phyloP scores from a whole-genome alignment of 768 basidiomycete genomes.

The Psilocybe subaeruginosa region DNA sequence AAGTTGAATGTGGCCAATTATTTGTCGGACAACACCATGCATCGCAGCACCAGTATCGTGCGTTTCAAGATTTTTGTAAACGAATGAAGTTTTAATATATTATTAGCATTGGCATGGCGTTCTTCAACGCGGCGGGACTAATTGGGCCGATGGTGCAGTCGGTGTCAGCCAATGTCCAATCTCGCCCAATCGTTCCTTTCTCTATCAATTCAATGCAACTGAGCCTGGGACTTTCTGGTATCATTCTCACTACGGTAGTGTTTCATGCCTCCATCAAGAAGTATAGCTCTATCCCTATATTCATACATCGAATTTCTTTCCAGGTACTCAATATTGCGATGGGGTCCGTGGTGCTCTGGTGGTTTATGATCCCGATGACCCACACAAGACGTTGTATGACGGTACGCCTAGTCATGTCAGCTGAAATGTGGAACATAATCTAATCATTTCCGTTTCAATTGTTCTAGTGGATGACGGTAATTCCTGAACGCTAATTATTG shows the following conservation, averaged over 20 bases:
- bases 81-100: slow-evolving; percentile 35
- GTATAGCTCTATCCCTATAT: no score
- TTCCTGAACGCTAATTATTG: no score
- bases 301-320: no score
- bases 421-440: no score
- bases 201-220: slow-evolving; percentile 17
- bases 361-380: slow-evolving; percentile 27
- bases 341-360: slow-evolving; percentile 44
- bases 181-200: slow-evolving; percentile 34
- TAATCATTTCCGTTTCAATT: no score
- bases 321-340: slow-evolving; percentile 56
- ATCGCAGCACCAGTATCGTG: slow-evolving; percentile 34
- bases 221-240: slow-evolving; percentile 49
- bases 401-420: background rate
- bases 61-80: background rate
- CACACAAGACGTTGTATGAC: slow-evolving; percentile 20
- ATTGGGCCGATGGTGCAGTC: slow-evolving; percentile 40
- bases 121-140: slow-evolving; percentile 31
- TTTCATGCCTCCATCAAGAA: no score
- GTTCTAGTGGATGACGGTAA: slow-evolving; percentile 41
- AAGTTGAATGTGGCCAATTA: slow-evolving; percentile 42
- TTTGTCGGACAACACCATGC: slow-evolving; percentile 37
- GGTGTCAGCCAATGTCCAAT: slow-evolving; percentile 45
- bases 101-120: slow-evolving; percentile 48
- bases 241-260: slow-evolving; percentile 34